Evolutionary conservation across 2,329 filamentous ascomycete genomes (phyloP), one percentile per base, ranked within the genome.

Genomic region (Aspergillus ustus): DNA sequence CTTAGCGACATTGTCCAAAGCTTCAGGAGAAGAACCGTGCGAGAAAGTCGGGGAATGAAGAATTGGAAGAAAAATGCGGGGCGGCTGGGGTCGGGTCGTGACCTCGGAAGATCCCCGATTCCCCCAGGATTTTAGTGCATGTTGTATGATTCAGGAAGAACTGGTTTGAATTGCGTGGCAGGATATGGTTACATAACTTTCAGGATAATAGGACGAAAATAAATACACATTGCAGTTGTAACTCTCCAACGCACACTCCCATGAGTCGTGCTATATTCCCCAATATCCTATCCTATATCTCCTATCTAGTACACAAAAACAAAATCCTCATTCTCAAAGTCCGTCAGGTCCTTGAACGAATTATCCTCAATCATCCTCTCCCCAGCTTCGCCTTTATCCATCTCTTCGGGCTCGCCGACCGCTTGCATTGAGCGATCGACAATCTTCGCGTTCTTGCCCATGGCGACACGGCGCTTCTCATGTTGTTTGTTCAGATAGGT

Each of bases 311-410:
- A 86, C 2, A 88, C 80, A 72, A 85, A 89, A 7, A 88, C 80
- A 67, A 89, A 89, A 63, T 89, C 86, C 68, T 89, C 86, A 63
- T 89, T 89, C 73, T 84, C 77, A 67, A 85, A 72, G 70, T 89
- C 86, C 17, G 85, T 88, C 19, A 84, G 73, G 69, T 90, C 87
- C 53, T 84, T 82, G 68, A 86, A 85, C 1, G 83, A 81, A 65
- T 83, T 80, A 28, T 84, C 81, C 1, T 81, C 78, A 11, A 72
- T 69, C 3, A 66, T 69, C 22, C 59, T 68, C 57, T 72, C 71
- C 40, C 66, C 69, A 2, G 65, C 63, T 4, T 71, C 75, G 13
- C 75, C 70, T 37, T 77, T 74, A 52, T 72, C 69, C 1, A 64
- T 59, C 0, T 64, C 60, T 0, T 63, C 60, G 8, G 66, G 64